Evolutionary conservation across 108 stramenopile species (phyloP), one percentile per base, ranked within the genome.

Genomic region (Pseudonitzschia pungens): DNA sequence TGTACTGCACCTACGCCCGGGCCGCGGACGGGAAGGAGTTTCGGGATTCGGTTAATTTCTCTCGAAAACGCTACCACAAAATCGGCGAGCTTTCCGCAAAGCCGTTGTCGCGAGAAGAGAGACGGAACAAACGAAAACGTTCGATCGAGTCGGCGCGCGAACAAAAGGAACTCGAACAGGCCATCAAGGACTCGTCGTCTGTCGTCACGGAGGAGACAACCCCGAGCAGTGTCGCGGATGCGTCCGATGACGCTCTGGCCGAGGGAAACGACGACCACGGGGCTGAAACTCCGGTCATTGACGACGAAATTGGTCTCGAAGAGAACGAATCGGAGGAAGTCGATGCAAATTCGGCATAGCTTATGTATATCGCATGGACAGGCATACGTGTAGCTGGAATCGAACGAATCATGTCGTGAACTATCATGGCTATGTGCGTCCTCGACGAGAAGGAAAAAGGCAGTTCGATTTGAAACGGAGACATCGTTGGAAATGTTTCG

Each of bases 1-100:
- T 93, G 16, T 95, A 95, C 60, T 87, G 92, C 72, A 95, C 94
- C 10, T 95, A 93, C 80, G 85, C 93, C 26, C 31, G 74, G 26
- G 83, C 84, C 14, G 71, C 81, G 11, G 86, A 84, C 45, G 83
- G 84, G 12, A 89, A 85, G 75, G 92, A 91, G 64, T 93, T 92
- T 76, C 75, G 83, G 20, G 94, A 95, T 73, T 74, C 78, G 18
- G 92, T 92, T 51, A 95, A 95, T 74, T 95, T 95, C 78, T 85
- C 86, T 2, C 79, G 86, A 45, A 86, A 81, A 59, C 76, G 90
- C 24, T 95, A 90, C 68, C 85, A 83, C 69, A 86, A 85, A 58
- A 81, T 95, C 65, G 94, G 94, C 27, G 91, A 95, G 14, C 73
- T 92, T 53, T 83, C 85, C 12, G 78, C 80, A 41, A 84, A 79